phyloP scores from a whole-genome alignment of 768 basidiomycete genomes.

The Gloeostereum incarnatum region DNA sequence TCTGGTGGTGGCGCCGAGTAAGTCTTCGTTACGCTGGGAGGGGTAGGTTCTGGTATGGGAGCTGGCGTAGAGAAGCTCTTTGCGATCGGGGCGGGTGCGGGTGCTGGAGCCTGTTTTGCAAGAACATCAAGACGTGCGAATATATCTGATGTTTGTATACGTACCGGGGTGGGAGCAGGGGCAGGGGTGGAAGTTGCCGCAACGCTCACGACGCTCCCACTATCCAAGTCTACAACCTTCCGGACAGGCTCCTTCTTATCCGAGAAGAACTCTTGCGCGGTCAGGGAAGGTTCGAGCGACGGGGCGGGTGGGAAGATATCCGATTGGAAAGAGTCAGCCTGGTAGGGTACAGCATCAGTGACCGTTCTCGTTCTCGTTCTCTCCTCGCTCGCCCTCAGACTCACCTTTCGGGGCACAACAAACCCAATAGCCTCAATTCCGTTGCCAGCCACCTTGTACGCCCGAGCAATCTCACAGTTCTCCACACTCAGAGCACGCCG shows the following conservation, averaged over 20 bases:
- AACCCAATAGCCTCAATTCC: conserved; percentile 88
- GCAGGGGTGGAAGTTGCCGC: conserved; percentile 16
- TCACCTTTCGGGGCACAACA: conserved; percentile 87
- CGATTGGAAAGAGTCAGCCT: conserved; percentile 94
- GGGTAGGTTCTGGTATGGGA: conserved; percentile 19
- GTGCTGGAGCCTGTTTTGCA: conserved; percentile 16
- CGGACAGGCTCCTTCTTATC: conserved; percentile 66
- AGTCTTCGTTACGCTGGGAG: conserved; percentile 12
- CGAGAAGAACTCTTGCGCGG: conserved; percentile 79
- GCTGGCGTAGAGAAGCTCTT: conserved; percentile 11
- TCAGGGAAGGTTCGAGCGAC: conserved; percentile 69
- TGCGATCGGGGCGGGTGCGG: conserved; percentile 16
- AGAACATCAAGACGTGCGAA: conserved; percentile 14
- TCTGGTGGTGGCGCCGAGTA: conserved; percentile 1
- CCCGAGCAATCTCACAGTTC: conserved; percentile 93
- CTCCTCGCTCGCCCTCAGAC: too few species aligned
- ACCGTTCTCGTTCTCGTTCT: too few species aligned
- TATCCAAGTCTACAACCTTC: conserved; percentile 75
- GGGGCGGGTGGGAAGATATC: conserved; percentile 95
- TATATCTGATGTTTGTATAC: conserved; percentile 16
- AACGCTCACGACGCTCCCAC: conserved; percentile 37
- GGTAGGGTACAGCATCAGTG: too few species aligned
- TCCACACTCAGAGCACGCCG: conserved; percentile 80
- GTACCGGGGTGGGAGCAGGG: conserved; percentile 16
- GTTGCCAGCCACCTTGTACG: conserved; percentile 74